These are phyloP conservation scores for Micromonas commoda DNA, from an alignment of 139 green algal genomes.

Conservation along the genomic window DNA sequence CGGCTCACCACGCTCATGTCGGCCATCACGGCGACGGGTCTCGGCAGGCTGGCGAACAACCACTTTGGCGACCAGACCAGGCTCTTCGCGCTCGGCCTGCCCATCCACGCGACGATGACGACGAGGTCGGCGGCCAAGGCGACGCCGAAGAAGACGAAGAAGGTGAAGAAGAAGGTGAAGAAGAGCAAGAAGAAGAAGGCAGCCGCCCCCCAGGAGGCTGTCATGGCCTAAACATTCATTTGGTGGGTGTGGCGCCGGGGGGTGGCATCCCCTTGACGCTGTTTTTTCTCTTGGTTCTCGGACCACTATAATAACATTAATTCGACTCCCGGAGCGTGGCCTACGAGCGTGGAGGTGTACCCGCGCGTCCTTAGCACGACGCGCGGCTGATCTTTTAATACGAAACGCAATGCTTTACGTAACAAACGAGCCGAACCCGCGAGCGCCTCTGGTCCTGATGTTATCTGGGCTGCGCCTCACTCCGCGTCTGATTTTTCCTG, in stretches of 20 bases:
- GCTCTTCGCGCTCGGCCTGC: slow-evolving; percentile 16
- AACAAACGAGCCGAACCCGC: no score
- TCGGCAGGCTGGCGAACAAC: slow-evolving; percentile 25
- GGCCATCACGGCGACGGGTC: background rate
- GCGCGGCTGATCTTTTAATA: no score
- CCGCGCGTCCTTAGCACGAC: no score
- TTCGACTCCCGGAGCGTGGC: no score
- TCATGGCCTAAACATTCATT: background rate
- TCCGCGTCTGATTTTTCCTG: background rate
- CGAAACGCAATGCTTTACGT: no score
- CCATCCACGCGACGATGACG: slow-evolving; percentile 18
- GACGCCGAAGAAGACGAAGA: background rate
- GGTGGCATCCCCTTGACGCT: background rate
- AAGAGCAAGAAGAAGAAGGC: slow-evolving; percentile 3
- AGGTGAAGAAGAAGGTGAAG: slow-evolving; percentile 14
- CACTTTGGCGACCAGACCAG: slow-evolving; percentile 25
- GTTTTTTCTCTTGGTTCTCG: slow-evolving; percentile 5
- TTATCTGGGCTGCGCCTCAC: no score
- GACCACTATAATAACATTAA: no score
- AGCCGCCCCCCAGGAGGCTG: background rate
- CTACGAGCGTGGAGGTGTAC: no score
- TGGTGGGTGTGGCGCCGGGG: no score
- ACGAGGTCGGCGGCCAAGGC: background rate
- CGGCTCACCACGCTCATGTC: slow-evolving; percentile 33
- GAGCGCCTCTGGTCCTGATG: no score